Evolutionary conservation across 2,329 filamentous ascomycete species (phyloP).

Genomic region (Aspergillus arachidicola): DNA sequence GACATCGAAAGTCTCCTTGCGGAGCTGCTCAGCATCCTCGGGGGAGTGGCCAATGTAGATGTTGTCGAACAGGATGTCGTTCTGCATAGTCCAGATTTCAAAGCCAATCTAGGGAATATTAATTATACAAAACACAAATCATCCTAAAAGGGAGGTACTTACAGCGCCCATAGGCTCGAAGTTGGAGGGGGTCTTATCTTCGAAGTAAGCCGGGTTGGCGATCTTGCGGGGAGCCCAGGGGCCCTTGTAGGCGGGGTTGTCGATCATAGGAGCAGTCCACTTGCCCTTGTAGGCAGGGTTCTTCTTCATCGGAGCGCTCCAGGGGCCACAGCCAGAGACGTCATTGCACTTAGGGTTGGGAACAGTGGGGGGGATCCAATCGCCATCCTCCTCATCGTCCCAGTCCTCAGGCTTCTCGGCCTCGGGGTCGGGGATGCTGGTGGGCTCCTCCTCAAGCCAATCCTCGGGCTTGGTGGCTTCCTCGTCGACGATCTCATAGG

Average conservation of each 20-base stretch:
- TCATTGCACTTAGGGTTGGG: conserved; percentile 96
- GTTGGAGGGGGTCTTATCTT: conserved; percentile 96
- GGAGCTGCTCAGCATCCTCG: conserved; percentile 86
- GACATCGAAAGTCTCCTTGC: conserved; percentile 83
- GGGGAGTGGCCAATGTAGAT: conserved; percentile 99
- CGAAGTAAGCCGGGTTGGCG: conserved; percentile 91
- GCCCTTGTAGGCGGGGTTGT: conserved; percentile 98
- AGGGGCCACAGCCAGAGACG: conserved; percentile 88
- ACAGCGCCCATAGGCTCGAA: conserved; percentile 97
- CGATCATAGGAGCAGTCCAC: conserved; percentile 89
- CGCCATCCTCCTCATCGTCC: conserved; percentile 99
- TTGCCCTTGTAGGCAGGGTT: conserved; percentile 99
- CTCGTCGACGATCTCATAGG: conserved; percentile 93
- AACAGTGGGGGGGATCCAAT: conserved; percentile 88
- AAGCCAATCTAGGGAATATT: conserved; percentile 74
- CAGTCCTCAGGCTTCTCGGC: conserved; percentile 98
- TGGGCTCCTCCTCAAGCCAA: conserved; percentile 90
- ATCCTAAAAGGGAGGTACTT: conserved; percentile 50
- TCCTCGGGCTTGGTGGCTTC: conserved; percentile 89
- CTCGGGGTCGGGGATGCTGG: conserved; percentile 84
- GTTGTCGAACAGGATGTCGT: conserved; percentile 98
- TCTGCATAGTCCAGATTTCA: conserved; percentile 99
- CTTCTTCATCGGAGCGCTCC: conserved; percentile 87
- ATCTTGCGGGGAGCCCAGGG: conserved; percentile 94
- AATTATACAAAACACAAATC: not conserved